phyloP scores from a whole-genome alignment of 768 basidiomycete genomes.

The Kwoniella shandongensis region DNA sequence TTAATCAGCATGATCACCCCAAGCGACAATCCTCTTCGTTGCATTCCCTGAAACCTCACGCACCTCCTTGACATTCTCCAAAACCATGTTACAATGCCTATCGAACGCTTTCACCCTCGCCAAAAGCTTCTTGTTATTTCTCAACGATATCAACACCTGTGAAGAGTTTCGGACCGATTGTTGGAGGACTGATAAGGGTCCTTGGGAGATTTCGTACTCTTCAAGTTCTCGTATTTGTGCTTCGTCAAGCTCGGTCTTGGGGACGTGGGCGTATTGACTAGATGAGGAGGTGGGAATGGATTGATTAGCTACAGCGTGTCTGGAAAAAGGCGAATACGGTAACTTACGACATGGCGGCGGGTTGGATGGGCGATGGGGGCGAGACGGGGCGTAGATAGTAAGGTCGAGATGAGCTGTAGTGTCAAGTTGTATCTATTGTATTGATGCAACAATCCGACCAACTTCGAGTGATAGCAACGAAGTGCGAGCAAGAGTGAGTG shows the following conservation, averaged over 20 bases:
- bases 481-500: no score
- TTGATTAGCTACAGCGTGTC: no score
- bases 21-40: neutral
- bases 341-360: no score
- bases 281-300: no score
- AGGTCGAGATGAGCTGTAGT: no score
- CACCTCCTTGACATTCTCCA: slow-evolving; percentile 98
- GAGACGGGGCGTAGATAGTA: no score
- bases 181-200: slow-evolving; percentile 58
- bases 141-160: slow-evolving; percentile 91
- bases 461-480: no score
- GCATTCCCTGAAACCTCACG: slow-evolving; percentile 36
- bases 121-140: slow-evolving; percentile 94
- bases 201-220: slow-evolving; percentile 98
- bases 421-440: no score
- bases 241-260: slow-evolving; percentile 96
- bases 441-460: no score
- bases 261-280: slow-evolving; percentile 97
- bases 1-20: neutral
- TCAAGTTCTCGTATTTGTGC: slow-evolving; percentile 92
- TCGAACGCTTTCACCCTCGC: slow-evolving; percentile 95
- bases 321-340: no score
- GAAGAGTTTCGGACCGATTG: slow-evolving; percentile 97
- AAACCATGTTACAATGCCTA: slow-evolving; percentile 96
- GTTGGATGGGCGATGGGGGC: no score